Conservation (phyloP, 1,284 basidiomycete species). For the Boletus austroedulis region DNA sequence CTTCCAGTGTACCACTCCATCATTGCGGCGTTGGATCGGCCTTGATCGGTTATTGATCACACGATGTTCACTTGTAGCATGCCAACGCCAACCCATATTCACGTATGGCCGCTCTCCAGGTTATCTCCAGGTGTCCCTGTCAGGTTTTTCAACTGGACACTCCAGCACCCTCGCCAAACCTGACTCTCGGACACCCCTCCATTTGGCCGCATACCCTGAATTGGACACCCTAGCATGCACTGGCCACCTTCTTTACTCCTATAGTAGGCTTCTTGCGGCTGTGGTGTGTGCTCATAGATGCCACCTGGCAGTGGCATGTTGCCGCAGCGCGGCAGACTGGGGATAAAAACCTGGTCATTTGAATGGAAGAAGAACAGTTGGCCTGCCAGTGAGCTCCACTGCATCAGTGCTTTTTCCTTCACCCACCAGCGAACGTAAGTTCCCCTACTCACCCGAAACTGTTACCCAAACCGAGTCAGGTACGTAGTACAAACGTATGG, state of each 20-base stretch:
- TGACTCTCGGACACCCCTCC: not conserved
- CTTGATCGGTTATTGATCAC: conserved; percentile 20
- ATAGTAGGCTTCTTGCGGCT: conserved; percentile 27
- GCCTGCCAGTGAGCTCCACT: conserved; percentile 12
- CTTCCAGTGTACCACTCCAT: conserved; percentile 2
- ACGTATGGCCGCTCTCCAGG: not conserved
- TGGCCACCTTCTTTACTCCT: conserved; percentile 10
- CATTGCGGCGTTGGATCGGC: conserved; percentile 22
- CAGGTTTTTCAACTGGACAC: not conserved
- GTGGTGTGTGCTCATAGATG: conserved; percentile 19
- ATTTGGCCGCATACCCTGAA: conserved; percentile 1
- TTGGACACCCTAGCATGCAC: conserved; percentile 10
- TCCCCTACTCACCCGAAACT: not conserved
- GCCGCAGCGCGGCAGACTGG: conserved; percentile 23
- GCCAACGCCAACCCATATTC: not conserved
- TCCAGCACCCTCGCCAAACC: conserved; percentile 7
- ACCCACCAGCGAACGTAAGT: not conserved
- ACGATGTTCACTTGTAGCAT: conserved; percentile 8
- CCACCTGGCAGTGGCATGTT: conserved; percentile 33
- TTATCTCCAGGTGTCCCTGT: not conserved
- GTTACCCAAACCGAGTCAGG: conserved; percentile 2
- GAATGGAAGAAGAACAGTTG: not conserved
- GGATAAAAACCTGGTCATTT: conserved; percentile 21
- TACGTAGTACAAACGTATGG: not conserved
- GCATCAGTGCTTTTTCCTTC: not conserved